phyloP scores from a whole-genome alignment of 768 basidiomycete species.

The Trametes punicea region DNA sequence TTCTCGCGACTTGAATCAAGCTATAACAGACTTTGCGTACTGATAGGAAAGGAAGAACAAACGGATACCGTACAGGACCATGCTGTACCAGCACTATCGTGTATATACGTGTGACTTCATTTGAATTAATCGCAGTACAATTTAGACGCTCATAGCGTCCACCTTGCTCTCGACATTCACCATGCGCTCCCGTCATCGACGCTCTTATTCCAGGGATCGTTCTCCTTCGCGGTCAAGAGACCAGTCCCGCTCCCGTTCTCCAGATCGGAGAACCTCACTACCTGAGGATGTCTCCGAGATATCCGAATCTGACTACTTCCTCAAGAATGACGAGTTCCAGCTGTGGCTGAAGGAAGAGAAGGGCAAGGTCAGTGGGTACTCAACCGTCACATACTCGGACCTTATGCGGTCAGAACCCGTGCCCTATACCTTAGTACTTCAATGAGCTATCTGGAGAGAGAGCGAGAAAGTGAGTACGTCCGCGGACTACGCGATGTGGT shows the following conservation, averaged over 20 bases:
- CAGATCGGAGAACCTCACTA: conserved; percentile 41
- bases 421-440: conserved; percentile 58
- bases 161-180: neutral
- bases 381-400: conserved; percentile 16
- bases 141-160: neutral
- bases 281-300: conserved; percentile 61
- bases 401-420: neutral
- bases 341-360: conserved; percentile 80
- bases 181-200: conserved; percentile 30
- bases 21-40: no score
- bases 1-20: no score
- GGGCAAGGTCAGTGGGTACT: conserved; percentile 43
- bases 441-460: conserved; percentile 81
- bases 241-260: conserved; percentile 38
- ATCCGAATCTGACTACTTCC: conserved; percentile 83
- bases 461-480: conserved; percentile 59
- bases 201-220: conserved; percentile 24
- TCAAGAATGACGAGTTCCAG: conserved; percentile 83
- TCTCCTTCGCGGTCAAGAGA: conserved; percentile 21
- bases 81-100: no score
- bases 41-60: no score
- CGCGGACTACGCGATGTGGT: conserved; percentile 13
- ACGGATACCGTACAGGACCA: no score
- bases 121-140: no score
- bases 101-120: no score